Evolutionary conservation across 2,329 filamentous ascomycete species (phyloP).

Genomic region (Aspergillus carbonarius): DNA sequence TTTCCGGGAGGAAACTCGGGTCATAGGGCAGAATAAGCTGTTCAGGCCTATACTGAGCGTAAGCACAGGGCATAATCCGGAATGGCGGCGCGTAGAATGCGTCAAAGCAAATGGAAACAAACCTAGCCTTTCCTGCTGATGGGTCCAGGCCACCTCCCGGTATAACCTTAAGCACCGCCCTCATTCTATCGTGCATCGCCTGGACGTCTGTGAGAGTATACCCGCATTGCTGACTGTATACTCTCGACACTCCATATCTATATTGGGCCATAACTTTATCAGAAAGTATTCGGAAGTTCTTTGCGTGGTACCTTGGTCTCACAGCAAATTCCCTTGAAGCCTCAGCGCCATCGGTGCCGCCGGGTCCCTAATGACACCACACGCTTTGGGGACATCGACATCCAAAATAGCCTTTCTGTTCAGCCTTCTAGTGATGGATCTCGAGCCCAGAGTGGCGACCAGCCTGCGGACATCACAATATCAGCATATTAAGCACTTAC

Average conservation of each 20-base stretch:
- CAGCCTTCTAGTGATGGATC: constrained; percentile 68
- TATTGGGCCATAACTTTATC: constrained; percentile 1
- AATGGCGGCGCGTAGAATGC: too few relatives aligned
- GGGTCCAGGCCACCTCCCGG: constrained; percentile 64
- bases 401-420: constrained; percentile 83
- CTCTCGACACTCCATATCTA: constrained; percentile 75
- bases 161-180: constrained; percentile 61
- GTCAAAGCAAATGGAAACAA: constrained; percentile 23
- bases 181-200: constrained; percentile 71
- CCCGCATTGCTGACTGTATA: constrained; percentile 81
- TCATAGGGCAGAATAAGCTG: constrained; percentile 80
- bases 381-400: constrained; percentile 83
- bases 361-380: constrained; percentile 80
- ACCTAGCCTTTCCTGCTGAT: constrained; percentile 71
- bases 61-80: background rate
- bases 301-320: constrained; percentile 23
- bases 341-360: constrained; percentile 85
- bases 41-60: constrained; percentile 57
- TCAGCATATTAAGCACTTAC: background rate
- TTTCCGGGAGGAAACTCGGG: constrained; percentile 71
- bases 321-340: constrained; percentile 85
- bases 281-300: background rate
- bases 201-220: constrained; percentile 83
- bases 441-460: constrained; percentile 80
- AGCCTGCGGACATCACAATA: constrained; percentile 59